Evolutionary conservation across 768 basidiomycete genomes (phyloP).

Genomic region (Sarcodon aspratus): DNA sequence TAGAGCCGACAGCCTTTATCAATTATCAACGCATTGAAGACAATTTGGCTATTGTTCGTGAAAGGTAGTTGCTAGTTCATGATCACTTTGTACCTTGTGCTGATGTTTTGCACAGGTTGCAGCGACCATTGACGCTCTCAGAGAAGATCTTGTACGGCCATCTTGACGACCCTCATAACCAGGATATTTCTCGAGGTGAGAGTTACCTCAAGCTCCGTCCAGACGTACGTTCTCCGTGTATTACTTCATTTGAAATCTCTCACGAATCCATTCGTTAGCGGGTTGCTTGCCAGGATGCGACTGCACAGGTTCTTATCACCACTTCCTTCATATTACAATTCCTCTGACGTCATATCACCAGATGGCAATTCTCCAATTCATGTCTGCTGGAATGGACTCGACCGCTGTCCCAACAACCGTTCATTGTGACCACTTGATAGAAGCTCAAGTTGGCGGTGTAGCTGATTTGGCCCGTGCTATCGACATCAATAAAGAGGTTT

Average conservation of each 20-base stretch:
- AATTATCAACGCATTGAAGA: constrained; percentile 98
- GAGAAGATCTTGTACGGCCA: constrained; percentile 99
- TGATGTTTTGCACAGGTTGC: constrained; percentile 38
- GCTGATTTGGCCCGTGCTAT: constrained; percentile 91
- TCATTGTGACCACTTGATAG: constrained; percentile 98
- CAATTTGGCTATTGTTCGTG: constrained; percentile 81
- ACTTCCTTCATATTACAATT: neutral
- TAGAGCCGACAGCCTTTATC: constrained; percentile 75
- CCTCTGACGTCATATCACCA: constrained; percentile 21
- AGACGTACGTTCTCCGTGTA: constrained; percentile 57
- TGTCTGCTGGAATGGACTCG: constrained; percentile 98
- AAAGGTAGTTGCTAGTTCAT: constrained; percentile 38
- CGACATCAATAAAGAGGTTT: constrained; percentile 95
- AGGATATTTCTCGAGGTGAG: constrained; percentile 83
- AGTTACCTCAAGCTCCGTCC: constrained; percentile 98
- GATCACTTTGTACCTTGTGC: constrained; percentile 2
- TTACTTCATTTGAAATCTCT: neutral
- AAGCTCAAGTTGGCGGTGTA: constrained; percentile 89
- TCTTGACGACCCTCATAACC: constrained; percentile 85
- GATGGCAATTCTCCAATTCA: constrained; percentile 99
- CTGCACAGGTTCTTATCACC: constrained; percentile 45
- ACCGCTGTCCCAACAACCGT: constrained; percentile 97
- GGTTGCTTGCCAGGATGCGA: constrained; percentile 87
- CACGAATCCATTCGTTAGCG: constrained; percentile 33
- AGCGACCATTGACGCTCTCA: constrained; percentile 85